Conservation (phyloP, 2,329 filamentous ascomycete species). For the Verticillium albo-atrum region DNA sequence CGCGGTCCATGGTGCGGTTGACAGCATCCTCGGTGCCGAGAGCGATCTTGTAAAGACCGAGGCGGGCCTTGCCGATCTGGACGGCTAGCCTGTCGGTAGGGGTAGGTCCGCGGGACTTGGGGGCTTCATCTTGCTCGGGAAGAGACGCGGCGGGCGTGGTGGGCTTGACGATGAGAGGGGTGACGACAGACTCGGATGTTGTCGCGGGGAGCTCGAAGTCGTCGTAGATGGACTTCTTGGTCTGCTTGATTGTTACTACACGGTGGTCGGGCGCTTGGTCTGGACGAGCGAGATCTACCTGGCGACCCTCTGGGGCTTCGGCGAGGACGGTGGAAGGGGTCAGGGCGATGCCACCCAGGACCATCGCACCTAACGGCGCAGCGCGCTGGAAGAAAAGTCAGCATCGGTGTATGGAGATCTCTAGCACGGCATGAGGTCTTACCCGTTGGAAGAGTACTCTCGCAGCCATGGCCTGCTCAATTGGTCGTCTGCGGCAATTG, state of each 20-base stretch:
- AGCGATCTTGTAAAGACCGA: conserved; percentile 75
- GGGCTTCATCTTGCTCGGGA: conserved; percentile 18
- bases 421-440: conserved; percentile 14
- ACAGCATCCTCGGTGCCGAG: conserved; percentile 73
- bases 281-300: conserved; percentile 1
- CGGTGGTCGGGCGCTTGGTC: background rate
- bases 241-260: conserved; percentile 21
- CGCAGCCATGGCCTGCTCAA: conserved; percentile 53
- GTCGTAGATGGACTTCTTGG: conserved; percentile 78
- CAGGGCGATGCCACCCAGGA: conserved; percentile 43
- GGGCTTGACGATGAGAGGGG: conserved; percentile 21
- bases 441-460: conserved; percentile 57
- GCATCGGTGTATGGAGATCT: conserved; percentile 14
- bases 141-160: conserved; percentile 20
- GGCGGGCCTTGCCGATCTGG: conserved; percentile 74
- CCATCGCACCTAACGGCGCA: conserved; percentile 48
- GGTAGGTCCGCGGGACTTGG: conserved; percentile 52
- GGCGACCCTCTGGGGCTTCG: conserved; percentile 36
- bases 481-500: conserved; percentile 28
- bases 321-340: conserved; percentile 44
- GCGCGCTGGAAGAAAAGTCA: conserved; percentile 38
- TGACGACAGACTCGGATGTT: conserved; percentile 23
- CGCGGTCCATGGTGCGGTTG: conserved; percentile 75
- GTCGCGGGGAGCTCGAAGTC: conserved; percentile 47
- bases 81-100: conserved; percentile 85